Percentiles rank a stretch among this genome's conserved stretches.
phyloP scores from a whole-genome alignment of 169 alveolate species.

The Plasmodium vivax region DNA sequence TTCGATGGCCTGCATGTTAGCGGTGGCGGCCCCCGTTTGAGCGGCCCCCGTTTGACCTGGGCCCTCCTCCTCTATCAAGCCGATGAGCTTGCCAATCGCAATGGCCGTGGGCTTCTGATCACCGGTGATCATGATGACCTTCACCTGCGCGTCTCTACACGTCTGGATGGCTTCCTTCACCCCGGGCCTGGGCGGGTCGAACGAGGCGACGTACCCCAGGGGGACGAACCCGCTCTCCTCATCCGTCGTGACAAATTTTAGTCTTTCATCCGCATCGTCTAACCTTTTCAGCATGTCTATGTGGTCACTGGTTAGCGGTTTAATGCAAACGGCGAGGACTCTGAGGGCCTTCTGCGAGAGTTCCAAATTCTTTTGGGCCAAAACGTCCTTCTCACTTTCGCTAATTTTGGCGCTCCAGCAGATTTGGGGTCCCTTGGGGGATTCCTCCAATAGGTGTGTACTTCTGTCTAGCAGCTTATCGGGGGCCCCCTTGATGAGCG shows the following conservation, averaged over 20 bases:
- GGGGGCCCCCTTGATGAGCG: conserved; percentile 93
- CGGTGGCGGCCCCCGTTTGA: background rate
- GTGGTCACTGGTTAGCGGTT: conserved; percentile 87
- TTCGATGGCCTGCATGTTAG: conserved; percentile 8
- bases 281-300: conserved; percentile 74
- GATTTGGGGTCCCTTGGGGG: conserved; percentile 14
- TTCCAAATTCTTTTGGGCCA: conserved; percentile 64
- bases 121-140: conserved; percentile 96
- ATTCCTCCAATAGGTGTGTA: conserved; percentile 37
- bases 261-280: conserved; percentile 88
- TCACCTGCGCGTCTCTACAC: conserved; percentile 97
- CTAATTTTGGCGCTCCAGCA: conserved; percentile 37
- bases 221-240: conserved; percentile 75
- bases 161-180: conserved; percentile 96
- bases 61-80: background rate
- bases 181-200: conserved; percentile 98
- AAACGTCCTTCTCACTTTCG: conserved; percentile 23
- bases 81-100: conserved; percentile 97
- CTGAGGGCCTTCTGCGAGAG: conserved; percentile 88
- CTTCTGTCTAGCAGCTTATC: conserved; percentile 80
- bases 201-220: conserved; percentile 90
- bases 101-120: conserved; percentile 70
- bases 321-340: conserved; percentile 89
- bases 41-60: background rate
- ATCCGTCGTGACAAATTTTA: conserved; percentile 76